phyloP scores from a whole-genome alignment of 345 rosid species.

The Brassica incana region DNA sequence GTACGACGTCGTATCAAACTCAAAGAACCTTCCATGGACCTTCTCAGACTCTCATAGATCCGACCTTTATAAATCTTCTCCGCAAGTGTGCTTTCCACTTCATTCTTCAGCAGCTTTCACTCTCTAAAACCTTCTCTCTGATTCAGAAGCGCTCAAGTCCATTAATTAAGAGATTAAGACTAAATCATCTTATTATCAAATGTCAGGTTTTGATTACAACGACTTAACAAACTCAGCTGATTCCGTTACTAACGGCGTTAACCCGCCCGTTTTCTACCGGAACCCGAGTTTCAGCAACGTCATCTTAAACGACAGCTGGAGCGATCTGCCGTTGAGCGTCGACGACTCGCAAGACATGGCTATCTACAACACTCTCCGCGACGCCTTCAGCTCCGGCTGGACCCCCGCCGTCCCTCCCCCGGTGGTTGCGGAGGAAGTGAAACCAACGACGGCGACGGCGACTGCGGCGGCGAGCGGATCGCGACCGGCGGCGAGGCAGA shows the following conservation, averaged over 20 bases:
- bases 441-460: background rate
- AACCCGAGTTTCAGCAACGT: slow-evolving; percentile 39
- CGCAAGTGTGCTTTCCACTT: slow-evolving; percentile 1
- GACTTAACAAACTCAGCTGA: slow-evolving; percentile 9
- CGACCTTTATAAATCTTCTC: slow-evolving; percentile 18
- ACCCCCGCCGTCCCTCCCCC: slow-evolving; percentile 36
- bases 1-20: background rate
- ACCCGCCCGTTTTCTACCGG: slow-evolving; percentile 23
- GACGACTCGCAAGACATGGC: slow-evolving; percentile 64
- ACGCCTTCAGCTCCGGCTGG: slow-evolving; percentile 59
- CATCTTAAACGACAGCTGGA: slow-evolving; percentile 44
- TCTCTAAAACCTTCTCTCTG: slow-evolving; percentile 2
- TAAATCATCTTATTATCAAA: background rate
- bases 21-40: slow-evolving; percentile 30
- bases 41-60: slow-evolving; percentile 13
- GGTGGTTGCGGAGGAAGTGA: background rate
- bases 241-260: slow-evolving; percentile 26
- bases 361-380: slow-evolving; percentile 50
- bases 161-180: background rate
- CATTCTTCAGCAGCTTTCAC: slow-evolving; percentile 8
- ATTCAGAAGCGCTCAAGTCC: slow-evolving; percentile 18
- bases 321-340: slow-evolving; percentile 53
- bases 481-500: slow-evolving; percentile 13
- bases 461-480: slow-evolving; percentile 18
- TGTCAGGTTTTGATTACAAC: slow-evolving; percentile 36